A percentile compares a stretch with the other conserved stretches of the same genome.
phyloP scores from a whole-genome alignment of 305 asterid species.

The Fraxinus paxiana region DNA sequence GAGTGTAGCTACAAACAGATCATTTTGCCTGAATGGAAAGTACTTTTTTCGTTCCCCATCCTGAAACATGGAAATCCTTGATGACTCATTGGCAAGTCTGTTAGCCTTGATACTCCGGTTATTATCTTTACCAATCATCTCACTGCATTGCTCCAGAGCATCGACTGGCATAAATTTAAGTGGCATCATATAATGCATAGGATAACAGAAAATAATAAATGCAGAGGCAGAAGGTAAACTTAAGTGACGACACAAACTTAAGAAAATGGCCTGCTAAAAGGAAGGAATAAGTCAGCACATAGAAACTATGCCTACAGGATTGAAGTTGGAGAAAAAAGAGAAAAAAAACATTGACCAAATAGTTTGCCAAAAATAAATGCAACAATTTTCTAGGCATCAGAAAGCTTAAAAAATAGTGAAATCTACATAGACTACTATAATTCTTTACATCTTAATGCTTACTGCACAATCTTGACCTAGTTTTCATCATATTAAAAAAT shows the following conservation, averaged over 20 bases:
- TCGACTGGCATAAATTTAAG: constrained; percentile 55
- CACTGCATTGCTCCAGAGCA: constrained; percentile 84
- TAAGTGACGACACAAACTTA: background rate
- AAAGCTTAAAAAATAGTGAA: background rate
- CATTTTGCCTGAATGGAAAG: constrained; percentile 87
- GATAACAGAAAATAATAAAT: constrained; percentile 6
- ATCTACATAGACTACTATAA: background rate
- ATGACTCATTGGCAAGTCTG: constrained; percentile 41
- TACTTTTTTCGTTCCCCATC: constrained; percentile 59
- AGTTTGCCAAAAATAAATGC: background rate
- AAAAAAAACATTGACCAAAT: background rate
- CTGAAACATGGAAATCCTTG: constrained; percentile 38
- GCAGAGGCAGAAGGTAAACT: background rate
- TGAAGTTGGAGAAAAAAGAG: background rate
- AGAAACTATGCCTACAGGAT: background rate
- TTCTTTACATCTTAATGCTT: background rate
- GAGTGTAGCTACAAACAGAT: constrained; percentile 82
- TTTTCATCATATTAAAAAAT: background rate
- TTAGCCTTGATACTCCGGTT: constrained; percentile 39
- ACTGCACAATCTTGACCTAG: background rate
- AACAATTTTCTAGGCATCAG: background rate
- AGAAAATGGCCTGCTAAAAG: background rate
- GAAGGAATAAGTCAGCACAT: background rate
- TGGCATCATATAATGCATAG: constrained; percentile 18
- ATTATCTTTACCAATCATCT: constrained; percentile 66